Evolutionary conservation across 2,329 filamentous ascomycete species (phyloP).

Genomic region (Annulohypoxylon truncatum): DNA sequence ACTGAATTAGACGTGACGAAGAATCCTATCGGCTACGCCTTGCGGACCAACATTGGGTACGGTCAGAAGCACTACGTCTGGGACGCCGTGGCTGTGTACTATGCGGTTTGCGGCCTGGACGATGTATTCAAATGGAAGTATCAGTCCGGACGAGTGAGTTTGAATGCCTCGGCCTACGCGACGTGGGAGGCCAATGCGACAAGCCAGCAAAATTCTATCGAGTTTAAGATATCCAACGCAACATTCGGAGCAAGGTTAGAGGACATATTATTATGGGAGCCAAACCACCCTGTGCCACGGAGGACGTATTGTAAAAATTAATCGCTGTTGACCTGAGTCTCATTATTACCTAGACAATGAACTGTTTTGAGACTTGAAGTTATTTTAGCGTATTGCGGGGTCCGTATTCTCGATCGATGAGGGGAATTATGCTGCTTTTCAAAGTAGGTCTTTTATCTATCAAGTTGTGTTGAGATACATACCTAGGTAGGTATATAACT

Average conservation of each 20-base stretch:
- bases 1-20: conserved; percentile 22
- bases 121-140: conserved; percentile 34
- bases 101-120: conserved; percentile 34
- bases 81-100: conserved; percentile 33
- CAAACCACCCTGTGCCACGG: conserved; percentile 13
- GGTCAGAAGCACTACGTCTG: conserved; percentile 18
- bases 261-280: conserved; percentile 31
- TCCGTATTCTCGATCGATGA: too few species aligned
- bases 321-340: conserved; percentile 13
- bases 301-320: conserved; percentile 31
- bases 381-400: background rate
- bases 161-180: conserved; percentile 28
- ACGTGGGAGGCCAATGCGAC: conserved; percentile 23
- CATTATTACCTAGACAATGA: background rate
- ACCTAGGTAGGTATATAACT: too few species aligned
- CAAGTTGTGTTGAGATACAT: background rate
- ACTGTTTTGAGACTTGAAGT: background rate
- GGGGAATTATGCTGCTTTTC: too few species aligned
- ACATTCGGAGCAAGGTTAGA: conserved; percentile 28
- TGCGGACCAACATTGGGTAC: conserved; percentile 32
- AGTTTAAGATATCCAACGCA: conserved; percentile 22
- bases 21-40: conserved; percentile 32
- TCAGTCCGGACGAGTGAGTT: conserved; percentile 9
- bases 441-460: background rate
- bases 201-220: conserved; percentile 27